phyloP scores from a whole-genome alignment of 805 yeast species.

The Allodekkera sacchari region DNA sequence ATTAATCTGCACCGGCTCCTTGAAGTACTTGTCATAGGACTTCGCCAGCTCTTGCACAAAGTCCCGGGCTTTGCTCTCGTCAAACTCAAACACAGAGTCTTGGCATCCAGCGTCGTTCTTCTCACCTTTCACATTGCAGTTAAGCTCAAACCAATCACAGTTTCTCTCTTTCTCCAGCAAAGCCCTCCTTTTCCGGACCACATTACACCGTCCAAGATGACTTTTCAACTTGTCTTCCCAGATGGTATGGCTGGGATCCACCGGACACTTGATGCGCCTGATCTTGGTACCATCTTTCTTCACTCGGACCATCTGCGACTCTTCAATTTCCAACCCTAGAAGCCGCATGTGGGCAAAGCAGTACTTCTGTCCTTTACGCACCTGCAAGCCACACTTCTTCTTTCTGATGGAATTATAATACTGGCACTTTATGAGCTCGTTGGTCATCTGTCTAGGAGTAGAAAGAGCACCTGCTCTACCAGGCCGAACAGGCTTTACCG shows the following conservation, averaged over 20 bases:
- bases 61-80: conserved; percentile 15
- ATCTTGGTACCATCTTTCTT: conserved; percentile 19
- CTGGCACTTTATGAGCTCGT: conserved; percentile 32
- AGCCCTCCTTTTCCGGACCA: conserved; percentile 25
- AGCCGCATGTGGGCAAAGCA: conserved; percentile 67
- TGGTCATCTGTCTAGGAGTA: too few relatives aligned
- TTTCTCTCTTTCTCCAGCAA: conserved; percentile 23
- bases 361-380: conserved; percentile 37
- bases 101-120: neutral
- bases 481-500: too few relatives aligned
- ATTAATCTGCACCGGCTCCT: conserved; percentile 9
- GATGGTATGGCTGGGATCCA: conserved; percentile 67
- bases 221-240: conserved; percentile 47
- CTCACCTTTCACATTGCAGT: conserved; percentile 34
- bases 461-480: too few relatives aligned
- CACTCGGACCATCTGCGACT: conserved; percentile 11
- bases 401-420: conserved; percentile 40
- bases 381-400: conserved; percentile 54
- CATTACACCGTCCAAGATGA: conserved; percentile 60
- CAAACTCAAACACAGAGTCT: conserved; percentile 4
- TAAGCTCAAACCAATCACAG: conserved; percentile 37
- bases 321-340: conserved; percentile 7
- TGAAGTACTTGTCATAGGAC: conserved; percentile 8
- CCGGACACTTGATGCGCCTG: conserved; percentile 61
- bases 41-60: conserved; percentile 12